Base-by-base conservation (phyloP, 202 grass and related monocot genomes). In the Bolboschoenoplectus hybrid region DNA sequence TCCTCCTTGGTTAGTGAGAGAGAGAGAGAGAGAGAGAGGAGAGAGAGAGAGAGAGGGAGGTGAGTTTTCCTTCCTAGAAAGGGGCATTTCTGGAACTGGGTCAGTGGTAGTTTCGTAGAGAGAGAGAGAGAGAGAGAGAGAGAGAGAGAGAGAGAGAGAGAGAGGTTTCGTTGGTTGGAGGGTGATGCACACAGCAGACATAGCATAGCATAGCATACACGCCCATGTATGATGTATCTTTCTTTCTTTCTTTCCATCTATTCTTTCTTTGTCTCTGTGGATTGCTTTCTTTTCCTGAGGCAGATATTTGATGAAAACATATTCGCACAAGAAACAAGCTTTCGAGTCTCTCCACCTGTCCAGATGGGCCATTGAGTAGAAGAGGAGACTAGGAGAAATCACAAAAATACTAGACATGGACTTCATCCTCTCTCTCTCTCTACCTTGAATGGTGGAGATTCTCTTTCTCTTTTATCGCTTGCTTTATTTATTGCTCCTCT, bases 51-150 rank as follows among this genome's bases (percentile, higher is more conserved):
- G 50, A 62, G 64, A 82, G 72, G 2, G 86, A 19, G 70, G 20
- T 76, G 78, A 76, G 68, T 77, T 78, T 66, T 80, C 85, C 62
- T 78, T 66, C 43, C 57, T 86, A 81, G 73, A 61, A 80, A 86
- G 75, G 85, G 85, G 85, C 85, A 86, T 69, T 86, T 86, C 63
- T 78, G 85, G 85, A 86, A 86, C 74, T 86, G 81, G 74, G 85
- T 78, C 61, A 86, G 65, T 67, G 62, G 85, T 86, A 86, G 85
- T 80, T 86, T 86, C 63, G 72, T 86, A 86, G 58, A 86, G 85
- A 72, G 85, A 81, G 73, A 47, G 19, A 58, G 9, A 51, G 71
- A 80, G 53, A 67, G 2, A 17, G 56, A 8, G 57, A 34, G 32
- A 5, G 85, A 72, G 85, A 81, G 73, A 47, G 19, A 58, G 9